Evolutionary conservation across 257 asterid genomes (phyloP), one percentile per base, ranked within the genome.

Genomic region (Jaltomata sinuosa): DNA sequence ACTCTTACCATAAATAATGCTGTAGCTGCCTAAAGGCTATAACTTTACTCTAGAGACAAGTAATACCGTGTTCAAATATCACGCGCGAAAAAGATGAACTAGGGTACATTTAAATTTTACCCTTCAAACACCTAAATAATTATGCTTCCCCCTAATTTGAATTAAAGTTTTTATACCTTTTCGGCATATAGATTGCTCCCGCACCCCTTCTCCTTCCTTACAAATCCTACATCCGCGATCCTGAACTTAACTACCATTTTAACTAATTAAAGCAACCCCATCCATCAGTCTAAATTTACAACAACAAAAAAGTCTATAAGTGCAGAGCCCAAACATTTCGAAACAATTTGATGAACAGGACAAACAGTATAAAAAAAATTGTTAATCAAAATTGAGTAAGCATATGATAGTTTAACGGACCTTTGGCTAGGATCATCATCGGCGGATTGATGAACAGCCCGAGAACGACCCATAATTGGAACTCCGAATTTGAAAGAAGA

Each of bases 401-500:
- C 22, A 29, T 16, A 25, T 59, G n/a, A 8, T 31, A 5, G 38
- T 7, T 65, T 50, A 18, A 79, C 49, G 50, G 45, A 88, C 92
- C 92, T 86, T 83, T 89, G 92, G 50, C 71, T 85, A 64, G 85
- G 78, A 85, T 88, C 92, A 59, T 88, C 90, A 72, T 89, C 89
- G 69, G 87, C 65, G 52, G 89, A 54, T 34, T 83, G 89, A 85
- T 84, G 83, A 42, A 85, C 88, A 42, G 89, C 89, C 10, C 92
- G 91, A 74, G 92, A 90, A 31, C 91, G 92, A 57, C 92, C 92
- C 92, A 90, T 90, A 2, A 83, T 10, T 29, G 31, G 71, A 61
- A 74, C 71, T 65, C 79, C 84, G 62, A 29, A 10, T 29, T 53
- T 16, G 49, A 62, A 61, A 55, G 31, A 15, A 25, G 1, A 25